phyloP scores from a whole-genome alignment of 192 early-diverging fungal species.

The Gonapodya sp. region DNA sequence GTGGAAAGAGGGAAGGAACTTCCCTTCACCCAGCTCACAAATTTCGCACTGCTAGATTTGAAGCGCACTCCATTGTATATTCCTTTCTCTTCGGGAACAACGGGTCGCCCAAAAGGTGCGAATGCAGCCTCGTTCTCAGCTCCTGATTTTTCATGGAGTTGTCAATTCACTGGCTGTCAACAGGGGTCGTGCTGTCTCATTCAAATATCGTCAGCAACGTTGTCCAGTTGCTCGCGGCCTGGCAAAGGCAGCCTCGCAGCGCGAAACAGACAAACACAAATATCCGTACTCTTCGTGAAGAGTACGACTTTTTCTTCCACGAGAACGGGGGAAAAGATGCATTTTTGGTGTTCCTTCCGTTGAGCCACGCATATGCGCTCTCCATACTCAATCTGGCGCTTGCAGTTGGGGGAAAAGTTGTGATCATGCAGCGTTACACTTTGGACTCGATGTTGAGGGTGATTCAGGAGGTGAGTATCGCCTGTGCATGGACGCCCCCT shows the following conservation, averaged over 20 bases:
- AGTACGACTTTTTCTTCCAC: background rate
- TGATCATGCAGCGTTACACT: background rate
- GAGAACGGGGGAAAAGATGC: background rate
- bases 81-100: too few species aligned
- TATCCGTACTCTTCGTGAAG: background rate
- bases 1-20: background rate
- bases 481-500: too few species aligned
- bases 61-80: too few species aligned
- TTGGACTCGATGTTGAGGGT: background rate
- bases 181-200: background rate
- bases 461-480: background rate
- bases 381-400: background rate
- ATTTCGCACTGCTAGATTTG: too few species aligned
- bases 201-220: background rate
- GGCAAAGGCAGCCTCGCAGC: background rate
- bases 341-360: background rate
- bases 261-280: background rate
- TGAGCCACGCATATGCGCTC: background rate
- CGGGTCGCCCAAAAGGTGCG: too few species aligned
- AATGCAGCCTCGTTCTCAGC: too few species aligned
- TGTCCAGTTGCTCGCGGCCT: background rate
- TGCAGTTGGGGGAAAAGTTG: background rate
- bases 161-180: background rate
- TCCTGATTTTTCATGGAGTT: too few species aligned
- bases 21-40: background rate